phyloP scores from a whole-genome alignment of 352 stramenopile genomes.

The Pythium phragmitis region DNA sequence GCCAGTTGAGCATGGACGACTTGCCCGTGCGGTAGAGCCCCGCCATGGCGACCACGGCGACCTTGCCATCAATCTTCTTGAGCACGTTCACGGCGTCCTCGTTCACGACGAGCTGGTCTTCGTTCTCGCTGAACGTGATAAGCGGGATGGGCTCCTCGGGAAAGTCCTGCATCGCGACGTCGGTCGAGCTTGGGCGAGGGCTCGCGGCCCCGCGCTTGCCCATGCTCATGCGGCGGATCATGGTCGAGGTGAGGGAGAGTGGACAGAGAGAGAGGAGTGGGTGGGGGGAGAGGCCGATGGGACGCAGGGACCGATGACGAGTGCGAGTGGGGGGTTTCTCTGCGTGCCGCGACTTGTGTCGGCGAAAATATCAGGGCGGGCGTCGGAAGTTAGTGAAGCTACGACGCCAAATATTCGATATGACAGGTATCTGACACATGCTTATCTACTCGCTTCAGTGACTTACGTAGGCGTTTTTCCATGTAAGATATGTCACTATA shows the following conservation, averaged over 20 bases:
- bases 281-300: background rate
- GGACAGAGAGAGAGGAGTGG: background rate
- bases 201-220: constrained; percentile 12
- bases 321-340: background rate
- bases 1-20: constrained; percentile 87
- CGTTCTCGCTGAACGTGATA: constrained; percentile 84
- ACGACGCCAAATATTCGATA: constrained; percentile 1
- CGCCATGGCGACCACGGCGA: constrained; percentile 81
- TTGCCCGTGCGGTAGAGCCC: constrained; percentile 88
- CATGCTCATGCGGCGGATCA: constrained; percentile 27
- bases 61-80: constrained; percentile 64
- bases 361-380: constrained; percentile 13
- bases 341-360: background rate
- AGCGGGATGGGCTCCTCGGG: constrained; percentile 77
- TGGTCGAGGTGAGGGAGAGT: background rate
- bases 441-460: background rate
- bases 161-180: constrained; percentile 43
- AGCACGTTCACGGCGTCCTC: constrained; percentile 70
- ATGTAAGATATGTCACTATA: constrained; percentile 5
- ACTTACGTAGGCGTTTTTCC: background rate
- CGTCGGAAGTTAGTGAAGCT: constrained; percentile 4
- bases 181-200: constrained; percentile 15
- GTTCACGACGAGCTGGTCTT: constrained; percentile 81
- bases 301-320: background rate
- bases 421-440: background rate